Base-by-base conservation (phyloP, 108 stramenopile genomes). In the Fragilaria radians region DNA sequence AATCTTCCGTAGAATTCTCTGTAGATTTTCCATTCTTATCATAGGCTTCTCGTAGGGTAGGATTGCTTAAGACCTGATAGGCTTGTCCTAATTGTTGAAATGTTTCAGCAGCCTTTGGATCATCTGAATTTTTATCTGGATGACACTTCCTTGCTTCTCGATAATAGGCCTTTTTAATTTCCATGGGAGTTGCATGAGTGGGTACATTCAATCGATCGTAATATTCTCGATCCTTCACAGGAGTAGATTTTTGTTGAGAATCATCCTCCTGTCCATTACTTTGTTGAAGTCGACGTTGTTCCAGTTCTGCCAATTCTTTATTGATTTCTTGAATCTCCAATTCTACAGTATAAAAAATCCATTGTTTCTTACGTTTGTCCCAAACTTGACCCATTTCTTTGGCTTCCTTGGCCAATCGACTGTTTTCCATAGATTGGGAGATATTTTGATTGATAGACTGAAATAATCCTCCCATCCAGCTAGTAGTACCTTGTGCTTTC, bases 21-120 rank as follows among this genome's bases (percentile, higher is more conserved):
- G 66, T 71, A 4, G 72, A 66, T 25, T 67, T 74, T 45, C 92
- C 95, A 75, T 92, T 77, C 54, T 83, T 77, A 60, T 96, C 96
- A 67, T 96, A 96, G 23, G 72, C 67, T 24, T 85, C 88, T 46
- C 96, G 76, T 11, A 72, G 72, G 62, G 87, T 73, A 31, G 89
- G 88, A 62, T 90, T 80, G 26, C 78, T 77, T 9, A 96, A 68
- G 3, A 92, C 67, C 64, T 94, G 96, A 67, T 96, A 96, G 29
- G 96, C 96, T 57, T 91, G 86, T 14, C 90, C 88, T 18, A 96
- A 52, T 27, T 73, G 78, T 74, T 95, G 96, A 66, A 96, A 96
- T 63, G 81, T 83, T 9, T 76, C 61, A 4, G 81, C 78, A 19
- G 89, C 90, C 23, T 89, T 79, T 7, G 90, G 85, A 71, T 92